Evolutionary conservation across 805 yeast species (phyloP), one percentile per base, ranked within the genome.

Genomic region (Cyberlindnera petersonii): DNA sequence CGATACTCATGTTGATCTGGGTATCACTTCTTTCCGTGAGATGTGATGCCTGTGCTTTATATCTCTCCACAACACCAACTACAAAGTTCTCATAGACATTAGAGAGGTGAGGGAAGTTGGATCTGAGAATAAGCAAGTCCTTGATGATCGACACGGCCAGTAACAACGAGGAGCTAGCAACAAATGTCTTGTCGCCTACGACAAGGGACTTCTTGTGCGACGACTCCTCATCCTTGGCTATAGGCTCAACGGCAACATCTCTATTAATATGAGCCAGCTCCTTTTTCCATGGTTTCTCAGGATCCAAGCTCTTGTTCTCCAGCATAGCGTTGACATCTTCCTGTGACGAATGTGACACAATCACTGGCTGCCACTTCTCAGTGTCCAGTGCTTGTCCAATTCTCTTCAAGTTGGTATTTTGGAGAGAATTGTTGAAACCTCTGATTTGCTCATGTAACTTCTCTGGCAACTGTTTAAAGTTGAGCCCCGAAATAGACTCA

Each of bases 361-460:
- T 73, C 15, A 72, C 75, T 37, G 89, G 95, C 42, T 75, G 77
- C 98, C 98, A 91, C 17, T 65, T 65, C 48, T 89, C 98, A 33
- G 66, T 64, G 35, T 84, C 89, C 40, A 85, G 65, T 14, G 68
- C 63, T 4, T 55, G 55, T 6, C 72, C 64, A 20, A 86, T 60
- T 5, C 59, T 56, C 39, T 69, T 71, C 36, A 76, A 57, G 19
- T 73, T 67, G 13, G 66, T 65, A 33, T 69, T 68, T 47, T 83
- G 88, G 49, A 74, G 72, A 23, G 76, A 65, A 22, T 66, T 65
- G 26, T 77, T 62, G 55, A 76, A 88, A 39, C 73, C 71, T 43
- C 71, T 77, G 4, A 82, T 70, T 46, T 86, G 95, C 23, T 72
- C 69, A n/a, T 71, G 74, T 13, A 88, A 61, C 52, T 79, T 74